Percentiles rank a stretch among this genome's conserved stretches.
These are phyloP conservation scores for Leishmania mexicana DNA, from an alignment of 208 protist genomes.

Conservation along the genomic window DNA sequence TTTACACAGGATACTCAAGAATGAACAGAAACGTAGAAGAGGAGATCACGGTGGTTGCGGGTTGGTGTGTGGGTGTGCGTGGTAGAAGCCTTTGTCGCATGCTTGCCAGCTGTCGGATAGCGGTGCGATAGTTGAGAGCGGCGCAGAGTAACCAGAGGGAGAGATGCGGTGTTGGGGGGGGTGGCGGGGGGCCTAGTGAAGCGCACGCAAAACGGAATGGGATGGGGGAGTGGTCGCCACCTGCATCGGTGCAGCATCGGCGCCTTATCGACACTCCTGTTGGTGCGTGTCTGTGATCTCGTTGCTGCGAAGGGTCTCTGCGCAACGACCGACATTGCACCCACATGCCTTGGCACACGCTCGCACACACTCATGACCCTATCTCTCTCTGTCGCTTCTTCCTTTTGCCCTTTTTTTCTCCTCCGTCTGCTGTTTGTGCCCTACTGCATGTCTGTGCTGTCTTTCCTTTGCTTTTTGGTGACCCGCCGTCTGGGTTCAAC, in stretches of 20 bases:
- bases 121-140: not conserved
- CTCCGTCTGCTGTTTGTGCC: too few relatives aligned
- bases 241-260: not conserved
- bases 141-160: too few relatives aligned
- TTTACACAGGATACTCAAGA: not conserved
- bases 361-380: not conserved
- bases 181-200: not conserved
- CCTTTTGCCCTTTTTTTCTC: too few relatives aligned
- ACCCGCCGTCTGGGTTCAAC: not conserved
- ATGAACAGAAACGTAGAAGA: not conserved
- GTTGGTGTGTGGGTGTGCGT: not conserved
- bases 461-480: not conserved
- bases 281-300: not conserved
- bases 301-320: not conserved
- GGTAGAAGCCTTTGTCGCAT: not conserved
- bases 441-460: not conserved
- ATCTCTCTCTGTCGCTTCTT: not conserved
- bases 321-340: not conserved
- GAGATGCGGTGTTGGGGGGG: too few relatives aligned
- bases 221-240: not conserved
- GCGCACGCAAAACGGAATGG: too few relatives aligned
- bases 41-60: not conserved
- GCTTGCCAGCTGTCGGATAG: not conserved
- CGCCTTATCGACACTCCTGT: not conserved
- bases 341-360: not conserved